Percentiles rank a stretch among this genome's conserved stretches.
phyloP scores from a whole-genome alignment of 305 asterid genomes.

The Plantago rigida region DNA sequence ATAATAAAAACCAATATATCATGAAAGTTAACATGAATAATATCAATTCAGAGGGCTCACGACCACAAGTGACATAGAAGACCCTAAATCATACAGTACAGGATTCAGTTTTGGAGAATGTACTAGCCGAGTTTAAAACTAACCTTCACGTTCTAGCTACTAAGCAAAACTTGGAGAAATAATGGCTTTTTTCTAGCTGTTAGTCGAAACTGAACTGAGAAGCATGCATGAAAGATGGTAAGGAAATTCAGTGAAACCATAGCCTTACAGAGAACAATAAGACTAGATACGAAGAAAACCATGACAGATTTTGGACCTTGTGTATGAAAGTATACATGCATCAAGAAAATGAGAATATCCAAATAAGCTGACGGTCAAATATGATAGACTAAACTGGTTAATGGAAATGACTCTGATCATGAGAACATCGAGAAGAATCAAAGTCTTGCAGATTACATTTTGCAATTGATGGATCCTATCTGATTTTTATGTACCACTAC shows the following conservation, averaged over 20 bases:
- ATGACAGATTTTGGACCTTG: neutral
- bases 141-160: too few relatives aligned
- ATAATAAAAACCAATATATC: too few relatives aligned
- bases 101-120: too few relatives aligned
- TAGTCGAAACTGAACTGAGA: neutral
- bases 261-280: neutral
- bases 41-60: too few relatives aligned
- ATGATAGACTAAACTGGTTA: neutral
- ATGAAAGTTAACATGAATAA: too few relatives aligned
- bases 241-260: neutral
- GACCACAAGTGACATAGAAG: too few relatives aligned
- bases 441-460: neutral
- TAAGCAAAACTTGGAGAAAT: too few relatives aligned
- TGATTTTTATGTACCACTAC: too few relatives aligned
- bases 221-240: neutral
- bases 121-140: too few relatives aligned
- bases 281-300: neutral
- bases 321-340: too few relatives aligned
- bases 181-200: too few relatives aligned
- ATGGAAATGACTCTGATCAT: neutral
- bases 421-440: neutral
- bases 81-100: too few relatives aligned
- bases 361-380: neutral
- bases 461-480: neutral
- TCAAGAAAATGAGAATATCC: neutral